Conservation (phyloP, 805 yeast genomes). For the Starmera dryadoides region DNA sequence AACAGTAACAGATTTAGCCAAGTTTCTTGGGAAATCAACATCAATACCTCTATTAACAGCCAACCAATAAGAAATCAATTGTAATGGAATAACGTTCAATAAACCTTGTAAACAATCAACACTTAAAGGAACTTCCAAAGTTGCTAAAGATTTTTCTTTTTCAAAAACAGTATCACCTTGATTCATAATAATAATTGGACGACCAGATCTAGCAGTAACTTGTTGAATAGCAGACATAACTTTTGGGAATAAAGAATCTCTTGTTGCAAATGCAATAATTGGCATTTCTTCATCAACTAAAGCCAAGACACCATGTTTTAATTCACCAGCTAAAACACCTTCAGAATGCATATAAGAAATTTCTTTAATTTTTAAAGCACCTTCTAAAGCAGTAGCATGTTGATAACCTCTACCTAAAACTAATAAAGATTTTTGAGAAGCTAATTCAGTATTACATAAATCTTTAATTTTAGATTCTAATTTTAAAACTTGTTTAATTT, state of each 20-base stretch:
- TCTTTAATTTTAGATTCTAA: constrained; percentile 69
- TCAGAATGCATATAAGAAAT: constrained; percentile 98
- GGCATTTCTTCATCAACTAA: constrained; percentile 92
- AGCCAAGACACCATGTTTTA: constrained; percentile 97
- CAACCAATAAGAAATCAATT: constrained; percentile 93
- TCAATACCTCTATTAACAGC: constrained; percentile 93
- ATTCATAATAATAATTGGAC: constrained; percentile 89
- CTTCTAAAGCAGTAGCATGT: constrained; percentile 94
- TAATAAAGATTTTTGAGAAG: constrained; percentile 78
- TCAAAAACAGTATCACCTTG: constrained; percentile 64
- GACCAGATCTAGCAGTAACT: constrained; percentile 95
- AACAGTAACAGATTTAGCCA: constrained; percentile 97
- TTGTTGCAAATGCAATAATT: constrained; percentile 90
- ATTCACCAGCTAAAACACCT: constrained; percentile 98
- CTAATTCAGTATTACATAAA: constrained; percentile 66
- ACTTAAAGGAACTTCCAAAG: constrained; percentile 87
- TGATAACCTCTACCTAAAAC: constrained; percentile 97
- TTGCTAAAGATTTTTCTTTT: constrained; percentile 50
- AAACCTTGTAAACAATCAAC: constrained; percentile 98
- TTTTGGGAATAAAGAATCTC: constrained; percentile 94
- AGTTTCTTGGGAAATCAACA: constrained; percentile 97
- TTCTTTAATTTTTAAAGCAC: constrained; percentile 96
- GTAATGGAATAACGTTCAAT: constrained; percentile 89
- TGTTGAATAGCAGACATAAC: constrained; percentile 94
- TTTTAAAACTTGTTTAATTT: constrained; percentile 69